Evolutionary conservation across 2,329 filamentous ascomycete species (phyloP), one percentile per base, ranked within the genome.

Genomic region (Boeremia lycopersici): DNA sequence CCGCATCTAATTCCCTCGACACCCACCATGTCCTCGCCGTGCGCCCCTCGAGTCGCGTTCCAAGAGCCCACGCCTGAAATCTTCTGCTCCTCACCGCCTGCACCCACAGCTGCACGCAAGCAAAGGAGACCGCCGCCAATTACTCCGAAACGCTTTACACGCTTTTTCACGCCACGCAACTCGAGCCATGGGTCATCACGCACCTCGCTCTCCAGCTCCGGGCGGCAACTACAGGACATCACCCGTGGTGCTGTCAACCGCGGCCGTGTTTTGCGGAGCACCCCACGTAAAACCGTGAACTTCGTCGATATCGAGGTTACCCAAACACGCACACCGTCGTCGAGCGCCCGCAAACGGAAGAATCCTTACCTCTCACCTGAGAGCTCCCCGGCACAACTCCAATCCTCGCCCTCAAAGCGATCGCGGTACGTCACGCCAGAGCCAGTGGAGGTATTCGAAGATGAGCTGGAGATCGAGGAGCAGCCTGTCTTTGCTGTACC

Each of bases 121-220:
- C 74, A 72, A 33, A 79, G 72, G 59, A 78, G 76, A 55, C 76
- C 78, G 29, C 79, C 80, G 6, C 79, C 79, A 26, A 79, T 82
- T 59, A 82, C 80, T 1, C 80, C 80, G 6, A 80, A 79, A 62
- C 75, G 80, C 53, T 81, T 82, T 69, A 80, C 69, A 42, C 76
- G 77, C 57, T 82, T 82, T 70, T 82, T 82, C 68, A 80, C 78
- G 11, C 80, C 79, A 10, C 71, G 78, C 41, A 66, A 67, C 23
- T 72, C 75, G 3, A 60, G 67, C n/a, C 61, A 70, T 61, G 67
- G 62, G 12, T 69, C 69, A 5, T 70, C 68, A 12, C 56, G 61
- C 44, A 56, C 63, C 33, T 62, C 62, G 2, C 56, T 68, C 9
- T 67, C 75, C 53, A 76, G 73, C 56, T 78, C 79, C 26, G 76